Conservation (phyloP, 495 filamentous ascomycete genomes). For the Xylaria acuta region DNA sequence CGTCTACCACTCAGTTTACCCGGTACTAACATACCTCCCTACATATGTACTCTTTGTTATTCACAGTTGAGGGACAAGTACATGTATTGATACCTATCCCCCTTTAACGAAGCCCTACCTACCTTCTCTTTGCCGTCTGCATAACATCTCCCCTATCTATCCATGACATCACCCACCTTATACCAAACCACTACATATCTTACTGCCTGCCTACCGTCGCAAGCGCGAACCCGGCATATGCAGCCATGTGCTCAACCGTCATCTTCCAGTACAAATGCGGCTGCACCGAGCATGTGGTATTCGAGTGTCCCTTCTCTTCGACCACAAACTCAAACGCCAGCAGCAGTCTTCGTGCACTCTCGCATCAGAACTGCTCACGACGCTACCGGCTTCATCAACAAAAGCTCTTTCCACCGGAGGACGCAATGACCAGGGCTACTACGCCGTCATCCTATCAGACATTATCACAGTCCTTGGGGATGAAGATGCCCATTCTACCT, state of each 20-base stretch:
- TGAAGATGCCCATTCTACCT: neutral
- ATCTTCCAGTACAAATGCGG: slow-evolving; percentile 36
- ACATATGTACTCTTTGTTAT: neutral
- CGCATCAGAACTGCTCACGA: slow-evolving; percentile 8
- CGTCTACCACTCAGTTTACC: neutral
- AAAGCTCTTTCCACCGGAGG: neutral
- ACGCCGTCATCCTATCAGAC: neutral
- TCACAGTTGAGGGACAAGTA: neutral
- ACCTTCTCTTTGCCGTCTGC: neutral
- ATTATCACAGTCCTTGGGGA: neutral
- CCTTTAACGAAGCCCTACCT: neutral
- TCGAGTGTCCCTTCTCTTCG: slow-evolving; percentile 31
- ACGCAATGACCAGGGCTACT: neutral
- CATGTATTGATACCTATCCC: neutral
- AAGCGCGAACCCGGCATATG: neutral
- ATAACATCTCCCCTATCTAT: neutral
- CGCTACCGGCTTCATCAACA: slow-evolving; percentile 12
- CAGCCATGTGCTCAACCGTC: slow-evolving; percentile 35
- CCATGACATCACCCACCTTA: neutral
- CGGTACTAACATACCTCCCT: too few relatives aligned
- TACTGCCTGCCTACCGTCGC: neutral
- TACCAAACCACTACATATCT: neutral
- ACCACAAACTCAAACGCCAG: neutral
- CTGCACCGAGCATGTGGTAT: slow-evolving; percentile 29
- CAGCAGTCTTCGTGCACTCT: neutral